These are phyloP conservation scores for Huntiella savannae DNA, from an alignment of 2,329 filamentous ascomycete species.

Conservation along the genomic window DNA sequence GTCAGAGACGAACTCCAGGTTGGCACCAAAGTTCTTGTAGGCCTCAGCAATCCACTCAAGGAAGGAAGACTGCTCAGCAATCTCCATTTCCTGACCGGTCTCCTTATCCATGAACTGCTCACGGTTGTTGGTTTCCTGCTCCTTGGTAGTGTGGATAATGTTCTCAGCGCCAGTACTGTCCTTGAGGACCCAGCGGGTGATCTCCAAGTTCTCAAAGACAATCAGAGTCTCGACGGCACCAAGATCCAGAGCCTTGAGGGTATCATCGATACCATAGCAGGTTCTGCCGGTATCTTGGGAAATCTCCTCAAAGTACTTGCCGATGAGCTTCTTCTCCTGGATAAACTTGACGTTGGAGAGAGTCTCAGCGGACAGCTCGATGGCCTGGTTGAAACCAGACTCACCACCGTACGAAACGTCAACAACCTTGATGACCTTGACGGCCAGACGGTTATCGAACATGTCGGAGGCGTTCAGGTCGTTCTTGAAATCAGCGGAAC, in stretches of 20 bases:
- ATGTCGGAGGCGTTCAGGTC: slow-evolving; percentile 94
- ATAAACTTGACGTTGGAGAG: slow-evolving; percentile 99
- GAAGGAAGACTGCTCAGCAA: slow-evolving; percentile 72
- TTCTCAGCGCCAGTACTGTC: slow-evolving; percentile 52
- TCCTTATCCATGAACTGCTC: slow-evolving; percentile 87
- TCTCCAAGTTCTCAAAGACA: slow-evolving; percentile 91
- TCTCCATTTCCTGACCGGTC: slow-evolving; percentile 93
- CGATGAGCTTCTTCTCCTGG: slow-evolving; percentile 99
- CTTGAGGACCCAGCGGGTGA: slow-evolving; percentile 83
- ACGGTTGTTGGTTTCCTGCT: slow-evolving; percentile 49
- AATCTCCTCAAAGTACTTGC: slow-evolving; percentile 97
- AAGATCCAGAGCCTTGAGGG: slow-evolving; percentile 85
- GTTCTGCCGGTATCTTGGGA: slow-evolving; percentile 92
- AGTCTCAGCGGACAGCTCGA: slow-evolving; percentile 86
- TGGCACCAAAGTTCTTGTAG: slow-evolving; percentile 94
- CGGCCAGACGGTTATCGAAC: slow-evolving; percentile 78
- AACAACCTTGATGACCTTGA: slow-evolving; percentile 98
- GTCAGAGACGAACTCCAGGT: slow-evolving; percentile 92
- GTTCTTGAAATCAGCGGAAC: slow-evolving; percentile 98
- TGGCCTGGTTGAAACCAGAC: slow-evolving; percentile 99
- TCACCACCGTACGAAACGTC: slow-evolving; percentile 98
- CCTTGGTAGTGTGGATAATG: slow-evolving; percentile 74
- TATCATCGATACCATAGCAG: slow-evolving; percentile 96
- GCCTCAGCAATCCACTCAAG: slow-evolving; percentile 99
- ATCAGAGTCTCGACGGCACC: slow-evolving; percentile 90